Conservation (phyloP, 164 flowering plant species). For the Pachysandra terminalis region DNA sequence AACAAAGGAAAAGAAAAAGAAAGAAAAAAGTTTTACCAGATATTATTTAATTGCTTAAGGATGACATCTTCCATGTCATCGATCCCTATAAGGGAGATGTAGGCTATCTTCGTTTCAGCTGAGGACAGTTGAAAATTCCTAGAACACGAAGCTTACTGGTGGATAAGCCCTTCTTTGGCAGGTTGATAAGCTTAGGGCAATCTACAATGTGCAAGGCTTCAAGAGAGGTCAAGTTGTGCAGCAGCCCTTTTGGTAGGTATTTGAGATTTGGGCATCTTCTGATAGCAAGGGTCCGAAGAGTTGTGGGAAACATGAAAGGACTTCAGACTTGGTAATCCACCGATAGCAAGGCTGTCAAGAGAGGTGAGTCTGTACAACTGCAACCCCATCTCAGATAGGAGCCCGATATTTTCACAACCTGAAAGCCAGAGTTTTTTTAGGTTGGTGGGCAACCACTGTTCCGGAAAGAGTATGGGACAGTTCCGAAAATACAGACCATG, state of each 20-base stretch:
- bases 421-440: slow-evolving; percentile 7
- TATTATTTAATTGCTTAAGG: not conserved
- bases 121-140: slow-evolving; percentile 8
- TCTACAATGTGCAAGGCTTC: slow-evolving; percentile 7
- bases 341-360: slow-evolving; percentile 15
- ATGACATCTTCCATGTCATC: not conserved
- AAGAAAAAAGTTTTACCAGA: not conserved
- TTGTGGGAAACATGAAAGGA: slow-evolving; percentile 15
- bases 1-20: not conserved
- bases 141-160: slow-evolving; percentile 9
- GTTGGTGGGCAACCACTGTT: slow-evolving; percentile 2
- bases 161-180: slow-evolving; percentile 13
- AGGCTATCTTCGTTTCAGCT: not conserved
- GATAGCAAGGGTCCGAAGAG: slow-evolving; percentile 4
- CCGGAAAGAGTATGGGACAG: slow-evolving; percentile 9
- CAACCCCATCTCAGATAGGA: not conserved
- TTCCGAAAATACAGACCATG: no score
- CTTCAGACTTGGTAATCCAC: slow-evolving; percentile 10
- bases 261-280: slow-evolving; percentile 7
- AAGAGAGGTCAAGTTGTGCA: slow-evolving; percentile 8
- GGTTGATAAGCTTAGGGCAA: slow-evolving; percentile 7
- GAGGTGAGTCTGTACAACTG: slow-evolving; percentile 9
- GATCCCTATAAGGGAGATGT: not conserved
- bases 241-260: slow-evolving; percentile 12
- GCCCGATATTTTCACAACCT: not conserved